Conservation (phyloP, 495 filamentous ascomycete genomes). For the Hypoxylon rickii region DNA sequence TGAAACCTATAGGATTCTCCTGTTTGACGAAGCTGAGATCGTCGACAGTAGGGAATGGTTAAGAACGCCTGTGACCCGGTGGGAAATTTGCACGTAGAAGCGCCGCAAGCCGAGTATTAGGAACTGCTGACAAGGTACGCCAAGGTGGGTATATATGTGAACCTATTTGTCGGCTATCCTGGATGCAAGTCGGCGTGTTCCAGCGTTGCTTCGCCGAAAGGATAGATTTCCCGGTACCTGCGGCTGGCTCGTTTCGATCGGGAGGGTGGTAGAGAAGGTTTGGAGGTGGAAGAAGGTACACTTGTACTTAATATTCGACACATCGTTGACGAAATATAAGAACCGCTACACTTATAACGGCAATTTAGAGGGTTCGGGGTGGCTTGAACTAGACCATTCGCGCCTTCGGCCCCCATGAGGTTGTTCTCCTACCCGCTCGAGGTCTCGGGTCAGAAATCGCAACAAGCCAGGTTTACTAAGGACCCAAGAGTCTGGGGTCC, state of each 20-base stretch:
- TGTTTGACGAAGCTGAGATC: not conserved
- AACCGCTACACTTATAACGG: slow-evolving; percentile 24
- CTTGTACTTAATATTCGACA: slow-evolving; percentile 25
- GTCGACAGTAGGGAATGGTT: slow-evolving; percentile 6
- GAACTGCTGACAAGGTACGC: slow-evolving; percentile 23
- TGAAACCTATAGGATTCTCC: slow-evolving; percentile 17
- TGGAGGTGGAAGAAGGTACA: slow-evolving; percentile 18
- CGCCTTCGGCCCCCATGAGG: slow-evolving; percentile 6
- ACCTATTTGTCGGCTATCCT: slow-evolving; percentile 28
- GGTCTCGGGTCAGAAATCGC: slow-evolving; percentile 10
- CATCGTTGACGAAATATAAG: slow-evolving; percentile 12
- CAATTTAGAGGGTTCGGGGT: slow-evolving; percentile 4
- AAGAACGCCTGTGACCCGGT: not conserved
- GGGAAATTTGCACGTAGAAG: slow-evolving; percentile 7
- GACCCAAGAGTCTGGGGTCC: slow-evolving; percentile 28
- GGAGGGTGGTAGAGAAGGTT: slow-evolving; percentile 1
- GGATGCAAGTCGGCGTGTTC: slow-evolving; percentile 21
- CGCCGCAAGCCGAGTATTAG: slow-evolving; percentile 28
- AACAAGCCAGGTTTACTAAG: slow-evolving; percentile 7
- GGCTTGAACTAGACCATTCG: slow-evolving; percentile 1
- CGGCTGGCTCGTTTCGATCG: slow-evolving; percentile 9
- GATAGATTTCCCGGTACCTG: slow-evolving; percentile 22
- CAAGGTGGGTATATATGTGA: slow-evolving; percentile 30
- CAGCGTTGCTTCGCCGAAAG: slow-evolving; percentile 3
- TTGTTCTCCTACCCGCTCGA: slow-evolving; percentile 10